Evolutionary conservation across 2,329 filamentous ascomycete species (phyloP), one percentile per base, ranked within the genome.

Genomic region (Microdochium trichocladiopsis): DNA sequence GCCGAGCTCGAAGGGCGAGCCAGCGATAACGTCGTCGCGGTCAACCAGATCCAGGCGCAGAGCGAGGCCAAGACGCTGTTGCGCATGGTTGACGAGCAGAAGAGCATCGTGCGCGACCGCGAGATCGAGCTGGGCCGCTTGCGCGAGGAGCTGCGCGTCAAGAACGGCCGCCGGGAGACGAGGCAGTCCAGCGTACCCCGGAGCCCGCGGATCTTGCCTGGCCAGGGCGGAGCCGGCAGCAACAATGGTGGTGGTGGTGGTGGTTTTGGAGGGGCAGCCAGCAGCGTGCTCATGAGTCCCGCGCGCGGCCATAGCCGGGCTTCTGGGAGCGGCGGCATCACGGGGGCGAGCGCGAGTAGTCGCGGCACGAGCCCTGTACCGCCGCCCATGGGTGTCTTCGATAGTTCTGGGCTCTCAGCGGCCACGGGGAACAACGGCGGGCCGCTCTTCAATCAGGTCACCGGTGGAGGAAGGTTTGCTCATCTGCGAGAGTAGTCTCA

Each of bases 111-210:
- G 9, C 68, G 65, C n/a, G 77, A 83, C 47, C 72, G 73, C n/a
- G 77, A 83, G 51, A 61, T 66, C 23, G 77, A 82, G 57, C 66
- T 84, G 24, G 70, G 71, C 18, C 69, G 69, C 14, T 57, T 70
- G 23, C 72, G 68, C 52, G 75, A 81, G 16, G 79, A 83, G 61
- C 60, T 82, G 24, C 69, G 70, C 8, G 54, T 66, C 41, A 76
- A 72, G 59, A 78, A 71, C 54, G 73, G 72, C 18, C 73, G 80
- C 5, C 70, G 80, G 47, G 79, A 82, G 63, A 83, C 80, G 3
- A 69, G 80, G 33, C 74, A 78, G 59, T 71, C 68, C 50, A 83
- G 79, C 57, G 78, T 81, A 22, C 80, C 80, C 49, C 76, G 77
- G 22, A 83, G 79, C 60, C 80, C 80, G n/a, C 72, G 77, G 6